Conservation (phyloP, 1,139 yeast genomes). For the Nakaseomyces sp. region DNA sequence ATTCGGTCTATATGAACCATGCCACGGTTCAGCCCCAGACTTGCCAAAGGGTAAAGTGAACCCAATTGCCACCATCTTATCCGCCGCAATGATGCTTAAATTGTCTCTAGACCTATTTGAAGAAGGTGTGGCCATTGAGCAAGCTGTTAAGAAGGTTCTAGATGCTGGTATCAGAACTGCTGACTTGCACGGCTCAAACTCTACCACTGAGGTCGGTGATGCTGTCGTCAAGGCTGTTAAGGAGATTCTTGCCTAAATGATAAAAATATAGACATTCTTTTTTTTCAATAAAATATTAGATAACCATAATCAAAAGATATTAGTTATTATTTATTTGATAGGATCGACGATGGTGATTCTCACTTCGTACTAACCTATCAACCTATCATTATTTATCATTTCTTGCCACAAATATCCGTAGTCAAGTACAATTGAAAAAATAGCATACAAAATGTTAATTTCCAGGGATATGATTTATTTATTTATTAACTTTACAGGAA, state of each 20-base stretch:
- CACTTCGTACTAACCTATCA: too few species aligned
- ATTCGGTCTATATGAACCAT: slow-evolving; percentile 94
- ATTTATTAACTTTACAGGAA: too few species aligned
- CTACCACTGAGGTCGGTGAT: slow-evolving; percentile 87
- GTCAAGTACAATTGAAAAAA: too few species aligned
- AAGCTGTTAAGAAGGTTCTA: slow-evolving; percentile 75
- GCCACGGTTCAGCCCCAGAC: slow-evolving; percentile 98
- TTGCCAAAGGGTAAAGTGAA: slow-evolving; percentile 79
- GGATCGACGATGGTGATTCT: too few species aligned
- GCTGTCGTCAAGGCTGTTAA: slow-evolving; percentile 72
- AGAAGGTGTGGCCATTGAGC: slow-evolving; percentile 84
- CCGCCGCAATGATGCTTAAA: slow-evolving; percentile 95
- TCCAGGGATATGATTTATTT: too few species aligned
- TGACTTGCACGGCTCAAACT: slow-evolving; percentile 72
- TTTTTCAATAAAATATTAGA: too few species aligned
- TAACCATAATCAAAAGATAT: too few species aligned
- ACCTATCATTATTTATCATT: too few species aligned
- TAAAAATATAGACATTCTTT: too few species aligned
- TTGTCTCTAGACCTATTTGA: slow-evolving; percentile 70
- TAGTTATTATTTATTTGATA: too few species aligned
- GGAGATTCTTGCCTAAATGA: slow-evolving; percentile 34
- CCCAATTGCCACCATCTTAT: slow-evolving; percentile 88
- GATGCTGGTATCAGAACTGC: slow-evolving; percentile 84
- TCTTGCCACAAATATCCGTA: too few species aligned
- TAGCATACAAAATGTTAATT: slow-evolving; percentile 1